phyloP scores from a whole-genome alignment of 2,329 filamentous ascomycete species.

The Alternaria sp. region DNA sequence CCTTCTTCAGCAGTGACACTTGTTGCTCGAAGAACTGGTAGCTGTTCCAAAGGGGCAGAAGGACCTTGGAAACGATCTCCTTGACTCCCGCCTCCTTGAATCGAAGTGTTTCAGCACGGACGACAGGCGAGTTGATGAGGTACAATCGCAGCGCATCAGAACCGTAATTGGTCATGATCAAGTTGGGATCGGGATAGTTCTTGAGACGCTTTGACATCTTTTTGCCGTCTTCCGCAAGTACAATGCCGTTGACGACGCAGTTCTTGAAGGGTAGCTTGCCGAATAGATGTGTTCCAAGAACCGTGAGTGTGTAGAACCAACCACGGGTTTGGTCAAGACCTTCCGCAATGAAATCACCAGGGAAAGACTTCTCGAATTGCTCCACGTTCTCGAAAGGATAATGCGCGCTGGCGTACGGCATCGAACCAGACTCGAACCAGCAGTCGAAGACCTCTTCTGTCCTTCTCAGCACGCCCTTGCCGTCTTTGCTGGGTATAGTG shows the following conservation, averaged over 20 bases:
- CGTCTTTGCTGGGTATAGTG: constrained; percentile 88
- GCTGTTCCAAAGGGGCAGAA: constrained; percentile 93
- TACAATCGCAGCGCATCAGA: constrained; percentile 94
- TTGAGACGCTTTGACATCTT: constrained; percentile 99
- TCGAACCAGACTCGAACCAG: constrained; percentile 96
- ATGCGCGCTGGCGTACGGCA: constrained; percentile 91
- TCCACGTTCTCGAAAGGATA: constrained; percentile 92
- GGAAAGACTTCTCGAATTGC: constrained; percentile 80
- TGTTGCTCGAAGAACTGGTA: constrained; percentile 97
- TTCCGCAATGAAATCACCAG: constrained; percentile 93
- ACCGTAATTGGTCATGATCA: constrained; percentile 87
- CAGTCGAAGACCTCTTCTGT: constrained; percentile 94
- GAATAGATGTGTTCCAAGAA: constrained; percentile 88
- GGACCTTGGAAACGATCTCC: constrained; percentile 90
- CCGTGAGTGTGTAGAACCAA: constrained; percentile 94
- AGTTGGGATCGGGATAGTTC: constrained; percentile 88
- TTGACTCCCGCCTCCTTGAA: constrained; percentile 95
- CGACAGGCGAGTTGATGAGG: constrained; percentile 94
- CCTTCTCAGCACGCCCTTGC: constrained; percentile 81
- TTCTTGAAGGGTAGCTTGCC: constrained; percentile 89
- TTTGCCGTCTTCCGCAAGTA: constrained; percentile 92
- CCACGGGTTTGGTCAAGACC: constrained; percentile 92
- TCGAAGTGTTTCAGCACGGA: constrained; percentile 85
- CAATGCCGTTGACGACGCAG: constrained; percentile 95
- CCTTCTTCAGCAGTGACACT: constrained; percentile 84